These are phyloP conservation scores for Suillus fuscotomentosus DNA, from an alignment of 768 basidiomycete genomes.

Conservation along the genomic window DNA sequence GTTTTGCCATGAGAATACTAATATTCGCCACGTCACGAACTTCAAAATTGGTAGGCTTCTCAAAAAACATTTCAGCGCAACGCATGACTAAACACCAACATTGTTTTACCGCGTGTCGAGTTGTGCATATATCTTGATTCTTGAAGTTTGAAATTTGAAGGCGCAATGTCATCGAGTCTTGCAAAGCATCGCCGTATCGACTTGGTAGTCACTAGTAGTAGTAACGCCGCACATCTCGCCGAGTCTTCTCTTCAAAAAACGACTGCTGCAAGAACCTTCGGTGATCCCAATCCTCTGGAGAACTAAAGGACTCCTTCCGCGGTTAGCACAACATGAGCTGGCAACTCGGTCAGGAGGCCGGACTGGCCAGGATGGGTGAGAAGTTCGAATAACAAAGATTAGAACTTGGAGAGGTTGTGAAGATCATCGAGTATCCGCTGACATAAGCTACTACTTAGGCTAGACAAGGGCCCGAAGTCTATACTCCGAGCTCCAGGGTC, in stretches of 20 bases:
- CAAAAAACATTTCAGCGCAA: neutral
- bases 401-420: too few species aligned
- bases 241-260: neutral
- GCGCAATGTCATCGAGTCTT: neutral
- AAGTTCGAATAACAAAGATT: too few species aligned
- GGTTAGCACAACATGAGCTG: neutral
- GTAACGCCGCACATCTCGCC: neutral
- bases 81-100: neutral
- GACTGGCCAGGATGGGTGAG: too few species aligned
- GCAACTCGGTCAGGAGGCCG: neutral
- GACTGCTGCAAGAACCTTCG: neutral
- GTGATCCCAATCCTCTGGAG: neutral
- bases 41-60: neutral
- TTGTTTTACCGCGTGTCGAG: neutral
- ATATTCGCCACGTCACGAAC: neutral
- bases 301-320: neutral
- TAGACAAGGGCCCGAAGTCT: neutral
- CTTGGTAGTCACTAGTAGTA: too few species aligned
- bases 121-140: too few species aligned
- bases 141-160: neutral
- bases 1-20: neutral
- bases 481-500: neutral
- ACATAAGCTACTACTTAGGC: neutral
- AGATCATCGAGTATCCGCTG: too few species aligned
- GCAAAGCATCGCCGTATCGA: neutral